Evolutionary conservation across 1,139 yeast species (phyloP), one percentile per base, ranked within the genome.

Genomic region (Arxiozyma slooffiae): DNA sequence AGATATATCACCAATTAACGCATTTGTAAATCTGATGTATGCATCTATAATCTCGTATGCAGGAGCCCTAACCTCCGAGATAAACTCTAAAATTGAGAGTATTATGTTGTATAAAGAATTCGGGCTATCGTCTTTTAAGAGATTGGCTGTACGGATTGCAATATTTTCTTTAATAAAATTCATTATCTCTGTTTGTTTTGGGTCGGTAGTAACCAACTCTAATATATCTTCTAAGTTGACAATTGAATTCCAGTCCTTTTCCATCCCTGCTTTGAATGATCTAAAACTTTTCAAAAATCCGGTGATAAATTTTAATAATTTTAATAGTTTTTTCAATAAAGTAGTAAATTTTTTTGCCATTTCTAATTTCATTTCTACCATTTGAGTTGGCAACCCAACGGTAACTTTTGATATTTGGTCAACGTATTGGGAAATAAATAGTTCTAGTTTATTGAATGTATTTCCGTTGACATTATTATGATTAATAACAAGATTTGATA

Each of bases 401-500:
- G 73, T 64, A 4, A 67, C 61, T 37, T 60, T 60, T 3, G 73
- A 60, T 26, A 78, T 64, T 52, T 72, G 71, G 34, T 71, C 73
- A 4, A 75, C 63, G 60, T 70, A 79, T 8, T 72, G 68, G 6
- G 64, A 57, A 1, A 79, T 67, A 44, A 82, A 70, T 30, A 70
- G 71, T 47, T 73, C 74, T 52, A 82, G 68, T 52, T 74, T 78
- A 7, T 67, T 65, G 37, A 80, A 60, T n/a, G 82, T 81, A 24
- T 76, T 75, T 0, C 69, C 69, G 4, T 46, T 41, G 7, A 41
- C 24, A 4, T 45, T 40, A 22, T 47, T 48, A 34, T 48, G 46
- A 58, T 83, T 86, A 41, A 81, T 67, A n/a, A 80, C 79, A 52
- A 85, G 68, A 41, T 82, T 82, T n/a, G 83, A 76, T 54, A 87